Evolutionary conservation across 805 yeast genomes (phyloP), one percentile per base, ranked within the genome.

Genomic region (Wickerhamiella spandovensis): DNA sequence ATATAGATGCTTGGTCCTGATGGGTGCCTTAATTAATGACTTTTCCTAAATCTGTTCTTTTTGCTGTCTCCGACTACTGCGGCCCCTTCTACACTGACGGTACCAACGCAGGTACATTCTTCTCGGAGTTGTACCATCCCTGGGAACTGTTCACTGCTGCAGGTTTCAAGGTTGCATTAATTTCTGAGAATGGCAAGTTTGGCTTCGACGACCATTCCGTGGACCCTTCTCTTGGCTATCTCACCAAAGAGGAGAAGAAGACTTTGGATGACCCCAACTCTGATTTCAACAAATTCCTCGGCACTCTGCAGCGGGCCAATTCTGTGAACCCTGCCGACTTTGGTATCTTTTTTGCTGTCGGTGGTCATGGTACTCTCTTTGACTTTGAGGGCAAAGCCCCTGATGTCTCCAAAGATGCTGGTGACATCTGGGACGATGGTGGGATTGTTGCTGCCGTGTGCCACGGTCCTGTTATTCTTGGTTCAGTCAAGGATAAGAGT

Each of bases 401-500:
- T 5, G 69, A 60, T 17, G 64, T 79, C 48, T 77, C 73, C 50
- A 54, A 60, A 23, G 51, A 76, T 42, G 81, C 78, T 21, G 63
- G 67, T 24, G 64, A 67, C 20, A 72, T 79, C 47, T 77, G 73
- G 60, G 66, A 64, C 30, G 63, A 72, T 18, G 76, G 75, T 39
- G 84, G 83, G 45, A 72, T 78, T 38, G 72, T 80, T 23, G 64
- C 78, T 43, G 82, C 84, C 15, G 84, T 80, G 8, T 80, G 86
- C 63, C 84, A 80, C 56, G 86, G 83, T 6, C 82, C 82, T n/a
- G 71, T 72, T 21, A 70, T 79, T 53, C 75, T 80, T 52, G 74
- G 70, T 17, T 68, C 68, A 43, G 60, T 79, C 54, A 65, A 59
- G 41, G 76, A 75, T 54, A 54, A 59, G 42, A 51, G 57, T n/a